Percentiles rank a stretch among this genome's conserved stretches.
phyloP scores from a whole-genome alignment of 176 grass and related monocot species.

The Paspalum vaginatum region DNA sequence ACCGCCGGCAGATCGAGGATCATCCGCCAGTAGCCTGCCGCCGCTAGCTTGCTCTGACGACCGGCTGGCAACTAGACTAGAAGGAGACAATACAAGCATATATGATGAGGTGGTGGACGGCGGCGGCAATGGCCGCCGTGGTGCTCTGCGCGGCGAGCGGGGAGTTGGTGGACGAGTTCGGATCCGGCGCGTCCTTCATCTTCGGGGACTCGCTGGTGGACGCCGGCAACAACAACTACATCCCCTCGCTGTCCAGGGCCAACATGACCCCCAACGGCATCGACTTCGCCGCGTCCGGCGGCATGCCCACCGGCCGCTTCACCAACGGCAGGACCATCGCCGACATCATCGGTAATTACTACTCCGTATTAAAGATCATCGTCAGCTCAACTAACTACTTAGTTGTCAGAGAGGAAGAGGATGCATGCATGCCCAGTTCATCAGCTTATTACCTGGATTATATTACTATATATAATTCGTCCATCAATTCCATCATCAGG shows the following conservation, averaged over 20 bases:
- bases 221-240: slow-evolving; percentile 95
- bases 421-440: too few species aligned
- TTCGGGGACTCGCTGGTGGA: slow-evolving; percentile 96
- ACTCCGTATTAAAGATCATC: too few species aligned
- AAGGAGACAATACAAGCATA: too few species aligned
- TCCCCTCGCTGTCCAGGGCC: slow-evolving; percentile 75
- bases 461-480: too few species aligned
- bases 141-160: slow-evolving; percentile 8
- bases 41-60: too few species aligned
- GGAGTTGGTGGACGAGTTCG: slow-evolving; percentile 31
- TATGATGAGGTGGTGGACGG: too few species aligned
- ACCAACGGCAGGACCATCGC: slow-evolving; percentile 95
- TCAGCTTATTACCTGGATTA: too few species aligned
- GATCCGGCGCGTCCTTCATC: slow-evolving; percentile 72
- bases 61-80: too few species aligned
- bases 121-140: background rate
- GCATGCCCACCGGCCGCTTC: slow-evolving; percentile 81
- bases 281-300: slow-evolving; percentile 85
- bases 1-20: too few species aligned
- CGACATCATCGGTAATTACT: slow-evolving; percentile 64
- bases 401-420: too few species aligned
- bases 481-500: background rate
- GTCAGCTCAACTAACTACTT: too few species aligned
- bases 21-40: too few species aligned
- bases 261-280: slow-evolving; percentile 90